Percentiles rank a stretch among this genome's conserved stretches.
Conservation (phyloP, 129 eudicot species). For the Silybum marianum region DNA sequence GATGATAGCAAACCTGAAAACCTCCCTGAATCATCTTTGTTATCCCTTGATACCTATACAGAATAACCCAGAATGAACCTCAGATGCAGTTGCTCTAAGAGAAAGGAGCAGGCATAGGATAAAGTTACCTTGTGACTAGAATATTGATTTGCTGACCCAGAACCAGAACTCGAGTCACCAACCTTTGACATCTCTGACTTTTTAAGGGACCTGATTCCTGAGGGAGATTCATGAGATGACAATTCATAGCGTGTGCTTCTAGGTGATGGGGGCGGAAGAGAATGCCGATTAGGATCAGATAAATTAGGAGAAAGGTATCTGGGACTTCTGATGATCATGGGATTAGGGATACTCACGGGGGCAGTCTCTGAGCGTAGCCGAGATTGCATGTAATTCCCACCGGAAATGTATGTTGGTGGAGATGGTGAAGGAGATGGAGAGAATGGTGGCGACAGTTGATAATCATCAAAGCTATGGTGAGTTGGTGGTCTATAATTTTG, state of each 20-base stretch:
- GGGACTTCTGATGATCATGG: slow-evolving; percentile 72
- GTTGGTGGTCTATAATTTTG: slow-evolving; percentile 44
- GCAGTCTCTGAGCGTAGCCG: slow-evolving; percentile 77
- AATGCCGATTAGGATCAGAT: slow-evolving; percentile 82
- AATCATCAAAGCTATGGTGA: slow-evolving; percentile 59
- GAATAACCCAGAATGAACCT: slow-evolving; percentile 21
- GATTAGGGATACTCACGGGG: slow-evolving; percentile 88
- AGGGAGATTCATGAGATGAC: slow-evolving; percentile 80
- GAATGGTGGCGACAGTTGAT: slow-evolving; percentile 90
- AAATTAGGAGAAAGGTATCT: slow-evolving; percentile 82
- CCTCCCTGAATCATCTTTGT: slow-evolving; percentile 92
- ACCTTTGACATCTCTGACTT: slow-evolving; percentile 64
- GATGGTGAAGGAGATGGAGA: slow-evolving; percentile 89
- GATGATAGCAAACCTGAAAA: slow-evolving; percentile 90
- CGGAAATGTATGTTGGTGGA: slow-evolving; percentile 64
- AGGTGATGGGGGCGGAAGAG: slow-evolving; percentile 91
- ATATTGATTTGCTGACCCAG: slow-evolving; percentile 44
- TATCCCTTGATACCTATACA: slow-evolving; percentile 65
- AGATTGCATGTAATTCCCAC: slow-evolving; percentile 56
- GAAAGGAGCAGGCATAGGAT: neutral
- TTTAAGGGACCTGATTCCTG: slow-evolving; percentile 69
- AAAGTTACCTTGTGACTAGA: slow-evolving; percentile 63
- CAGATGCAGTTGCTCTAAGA: slow-evolving; percentile 8
- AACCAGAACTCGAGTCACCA: slow-evolving; percentile 62
- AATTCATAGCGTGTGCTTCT: slow-evolving; percentile 61